These are phyloP conservation scores for Dacryopinax primogenitus DNA, from an alignment of 768 basidiomycete genomes.

Conservation along the genomic window DNA sequence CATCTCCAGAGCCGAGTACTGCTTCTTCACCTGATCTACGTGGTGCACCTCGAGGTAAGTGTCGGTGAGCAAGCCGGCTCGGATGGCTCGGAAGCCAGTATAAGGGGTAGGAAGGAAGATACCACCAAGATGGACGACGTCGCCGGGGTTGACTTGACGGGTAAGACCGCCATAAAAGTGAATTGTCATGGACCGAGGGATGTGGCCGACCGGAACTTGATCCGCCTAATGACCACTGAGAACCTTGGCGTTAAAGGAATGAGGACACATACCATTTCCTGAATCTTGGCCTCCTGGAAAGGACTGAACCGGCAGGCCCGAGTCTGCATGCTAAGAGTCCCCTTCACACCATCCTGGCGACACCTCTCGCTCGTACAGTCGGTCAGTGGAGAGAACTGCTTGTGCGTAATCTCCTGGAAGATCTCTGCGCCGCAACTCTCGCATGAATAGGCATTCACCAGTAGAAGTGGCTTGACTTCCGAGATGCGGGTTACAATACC, in stretches of 20 bases:
- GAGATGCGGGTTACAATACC: constrained; percentile 98
- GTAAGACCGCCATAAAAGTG: constrained; percentile 85
- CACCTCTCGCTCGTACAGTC: constrained; percentile 85
- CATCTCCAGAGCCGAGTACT: constrained; percentile 87
- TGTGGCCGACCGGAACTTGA: constrained; percentile 98
- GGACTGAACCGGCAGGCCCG: constrained; percentile 93
- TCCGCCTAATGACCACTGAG: constrained; percentile 53
- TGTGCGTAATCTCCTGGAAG: constrained; percentile 91
- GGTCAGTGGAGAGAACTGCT: constrained; percentile 75
- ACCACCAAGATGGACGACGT: constrained; percentile 89
- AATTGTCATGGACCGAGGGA: constrained; percentile 96
- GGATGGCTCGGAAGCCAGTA: constrained; percentile 91
- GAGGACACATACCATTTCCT: constrained; percentile 72
- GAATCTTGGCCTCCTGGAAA: constrained; percentile 97
- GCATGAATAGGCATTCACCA: constrained; percentile 96
- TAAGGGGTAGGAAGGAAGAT: constrained; percentile 96
- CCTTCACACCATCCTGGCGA: constrained; percentile 71
- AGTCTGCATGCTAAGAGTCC: constrained; percentile 95
- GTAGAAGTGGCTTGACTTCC: constrained; percentile 93
- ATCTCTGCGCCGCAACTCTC: constrained; percentile 97
- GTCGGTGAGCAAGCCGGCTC: constrained; percentile 91
- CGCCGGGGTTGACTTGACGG: constrained; percentile 85
- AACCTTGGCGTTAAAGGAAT: constrained; percentile 11
- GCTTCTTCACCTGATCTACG: constrained; percentile 90
- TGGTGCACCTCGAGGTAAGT: constrained; percentile 90